Base-by-base conservation (phyloP, 257 asterid species). In the Solanum sejunctum region DNA sequence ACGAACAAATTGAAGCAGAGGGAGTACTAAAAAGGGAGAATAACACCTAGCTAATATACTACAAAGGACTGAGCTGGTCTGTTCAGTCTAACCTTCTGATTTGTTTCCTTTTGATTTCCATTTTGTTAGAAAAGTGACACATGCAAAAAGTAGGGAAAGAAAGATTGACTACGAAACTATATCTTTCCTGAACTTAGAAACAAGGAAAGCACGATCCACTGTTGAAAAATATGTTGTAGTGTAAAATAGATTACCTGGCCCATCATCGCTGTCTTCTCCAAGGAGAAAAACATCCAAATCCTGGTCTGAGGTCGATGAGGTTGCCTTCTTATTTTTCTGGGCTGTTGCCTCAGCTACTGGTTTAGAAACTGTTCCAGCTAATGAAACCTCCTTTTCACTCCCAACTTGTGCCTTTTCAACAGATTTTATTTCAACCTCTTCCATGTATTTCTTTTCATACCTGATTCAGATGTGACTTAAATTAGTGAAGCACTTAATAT, bases 281-380 rank as follows among this genome's bases (percentile, higher is more conserved):
- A 97, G 95, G 85, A 97, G 98, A 89, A 95, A 97, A 36, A 93
- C 96, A 87, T 97, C 99, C 92, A 97, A 92, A 90, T 97, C 99
- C 90, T 94, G 95, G 86, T 97, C 99, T 45, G 97, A 89, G 83
- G 93, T 85, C 77, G 92, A 85, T 81, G 93, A 72, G 82, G 89
- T 86, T 32, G 78, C 82, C 87, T 83, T 89, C 71, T 91, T 92
- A 84, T 81, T 91, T 87, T 90, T 91, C 66, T 85, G 89, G 79
- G 92, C 87, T 18, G 89, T 83, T 83, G 58, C 87, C 73, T 81
- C 94, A 67, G 86, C 90, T 23, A 77, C 86, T 60, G 84, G 83
- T 86, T 82, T 89, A 69, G 94, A 84, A 72, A 93, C 84, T 85
- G 89, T 86, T 88, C 86, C 97, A 57, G 86, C 90, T 20, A 91